Evolutionary conservation across 371 early-diverging fungal genomes (phyloP), one percentile per base, ranked within the genome.

Genomic region (Dinochytrium kinnereticum): DNA sequence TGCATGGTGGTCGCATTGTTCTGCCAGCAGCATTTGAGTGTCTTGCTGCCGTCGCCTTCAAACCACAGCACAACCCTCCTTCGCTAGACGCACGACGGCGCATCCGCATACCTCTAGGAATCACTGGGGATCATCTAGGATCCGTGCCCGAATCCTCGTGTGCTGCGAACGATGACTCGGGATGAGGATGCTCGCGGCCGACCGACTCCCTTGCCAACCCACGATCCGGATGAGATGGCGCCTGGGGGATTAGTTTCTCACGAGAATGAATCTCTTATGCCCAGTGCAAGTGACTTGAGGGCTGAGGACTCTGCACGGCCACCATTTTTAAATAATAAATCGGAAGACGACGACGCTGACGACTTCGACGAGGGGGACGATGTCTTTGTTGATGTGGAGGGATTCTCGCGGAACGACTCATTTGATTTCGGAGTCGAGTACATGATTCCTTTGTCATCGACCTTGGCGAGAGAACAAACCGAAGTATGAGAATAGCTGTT

Each of bases 361-460:
- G 57, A 55, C 24, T n/a, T 49, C 49, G 57, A 55, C 30, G 44
- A 44, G 19, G 44, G 44, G 19, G 57, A 30, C 24, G 57, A 55
- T 26, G 57, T 26, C 7, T 55, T 55, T 55, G 57, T 55, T 7
- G 57, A 55, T 24, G 57, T 55, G 5, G 57, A 55, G 24, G 44
- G 44, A 44, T 55, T 17, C 24, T 55, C 57, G 7, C 7, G 57
- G 15, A 5, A 30, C 10, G 57, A 55, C 30, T 55, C 57, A 7
- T 55, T 55, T 30, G 57, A 55, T 30, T 55, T 55, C 26, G 57
- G 57, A 19, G 57, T 55, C 26, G 17, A 55, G 26, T 55, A 55
- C 24, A 55, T 55, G 26, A 55, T 55, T 30, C 57, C 57, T 7
- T 30, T 55, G 21, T 55, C 57, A 10, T 15, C 57, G 57, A 55